These are phyloP conservation scores for Scenedesmus sp. DNA, from an alignment of 163 green algal genomes.

Conservation along the genomic window DNA sequence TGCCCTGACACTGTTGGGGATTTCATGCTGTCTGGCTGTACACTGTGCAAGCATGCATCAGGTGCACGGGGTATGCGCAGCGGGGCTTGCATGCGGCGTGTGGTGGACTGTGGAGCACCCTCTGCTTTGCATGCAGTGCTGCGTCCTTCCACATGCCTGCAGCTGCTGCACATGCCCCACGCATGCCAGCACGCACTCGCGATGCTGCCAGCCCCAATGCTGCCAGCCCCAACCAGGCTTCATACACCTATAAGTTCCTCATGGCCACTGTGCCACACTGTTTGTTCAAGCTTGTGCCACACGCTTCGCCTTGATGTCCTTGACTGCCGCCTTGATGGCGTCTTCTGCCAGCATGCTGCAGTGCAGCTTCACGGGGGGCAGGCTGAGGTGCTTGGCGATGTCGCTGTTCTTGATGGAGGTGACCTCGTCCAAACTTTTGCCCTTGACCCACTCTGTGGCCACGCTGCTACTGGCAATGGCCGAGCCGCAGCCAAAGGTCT, in stretches of 20 bases:
- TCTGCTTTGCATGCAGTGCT: too few species aligned
- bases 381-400: constrained; percentile 98
- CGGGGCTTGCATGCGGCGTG: too few species aligned
- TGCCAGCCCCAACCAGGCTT: neutral
- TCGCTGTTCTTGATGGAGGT: constrained; percentile 99
- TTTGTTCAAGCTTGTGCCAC: neutral
- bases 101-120: too few species aligned
- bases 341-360: constrained; percentile 98
- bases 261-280: neutral
- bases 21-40: too few species aligned
- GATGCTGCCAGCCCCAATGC: too few species aligned
- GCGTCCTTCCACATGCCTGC: too few species aligned
- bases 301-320: constrained; percentile 84
- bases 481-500: constrained; percentile 99
- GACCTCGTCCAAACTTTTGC: constrained; percentile 92
- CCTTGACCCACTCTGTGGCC: constrained; percentile 98
- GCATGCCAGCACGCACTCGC: neutral
- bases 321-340: constrained; percentile 94
- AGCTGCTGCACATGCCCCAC: neutral
- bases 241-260: neutral
- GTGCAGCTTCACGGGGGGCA: constrained; percentile 99
- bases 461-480: constrained; percentile 98
- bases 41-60: too few species aligned
- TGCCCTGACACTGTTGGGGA: too few species aligned
- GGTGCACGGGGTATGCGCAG: too few species aligned